Evolutionary conservation across 768 basidiomycete species (phyloP), one percentile per base, ranked within the genome.

Genomic region (Suillus luteus): DNA sequence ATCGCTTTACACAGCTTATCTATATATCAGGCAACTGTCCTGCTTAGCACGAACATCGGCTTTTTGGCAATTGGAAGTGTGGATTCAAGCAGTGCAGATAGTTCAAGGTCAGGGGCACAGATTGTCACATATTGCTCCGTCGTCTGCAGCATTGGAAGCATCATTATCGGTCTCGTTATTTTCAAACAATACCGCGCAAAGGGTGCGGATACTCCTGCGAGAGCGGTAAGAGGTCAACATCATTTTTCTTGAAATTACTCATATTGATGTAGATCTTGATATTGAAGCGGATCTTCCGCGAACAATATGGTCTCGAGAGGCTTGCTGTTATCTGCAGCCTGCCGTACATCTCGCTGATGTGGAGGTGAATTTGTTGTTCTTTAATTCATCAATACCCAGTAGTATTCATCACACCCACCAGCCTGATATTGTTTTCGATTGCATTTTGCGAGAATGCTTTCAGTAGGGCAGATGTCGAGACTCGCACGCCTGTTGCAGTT

Each of bases 301-400:
- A 69, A 33, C 57, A 59, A 9, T 65, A 72, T 22, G 77, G 79
- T 15, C 65, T 78, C 2, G 79, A 80, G 57, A 69, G 73, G 14
- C 69, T 82, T 37, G 71, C 80, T 6, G 76, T 81, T 40, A 70
- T 78, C 58, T 81, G 76, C 57, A 78, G 76, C 62, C 73, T 81
- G 49, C 80, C 80, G 7, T 78, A 80, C 40, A 77, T 77, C 41
- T 63, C 80, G 8, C 68, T 81, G 48, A 73, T 81, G 73, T 81
- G 77, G 75, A 68, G 75, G 80, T 80, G 59, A 61, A 76, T 58
- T 2, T 17, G 5, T 19, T 33, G 15, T 2, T n/a, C 19, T 33
- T 11, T 54, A 19, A 35, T n/a, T 54, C 11, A n/a, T 54, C 19
- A 3, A 35, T 12, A 33, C 5, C 19, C n/a, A n/a, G n/a, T 22